phyloP scores from a whole-genome alignment of 805 yeast genomes.

The Starmera dryadoides region DNA sequence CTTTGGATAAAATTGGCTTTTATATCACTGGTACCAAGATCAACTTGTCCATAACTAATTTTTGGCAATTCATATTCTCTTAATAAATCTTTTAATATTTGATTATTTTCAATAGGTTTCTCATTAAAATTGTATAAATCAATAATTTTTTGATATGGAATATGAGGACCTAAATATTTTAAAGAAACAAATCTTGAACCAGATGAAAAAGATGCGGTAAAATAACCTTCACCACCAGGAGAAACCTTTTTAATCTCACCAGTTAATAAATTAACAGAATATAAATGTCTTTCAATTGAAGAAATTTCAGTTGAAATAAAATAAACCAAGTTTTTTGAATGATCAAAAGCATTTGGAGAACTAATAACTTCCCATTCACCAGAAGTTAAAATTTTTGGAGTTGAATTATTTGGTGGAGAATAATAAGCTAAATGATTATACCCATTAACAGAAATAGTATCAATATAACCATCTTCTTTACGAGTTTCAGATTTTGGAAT shows the following conservation, averaged over 20 bases:
- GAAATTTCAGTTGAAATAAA: conserved; percentile 71
- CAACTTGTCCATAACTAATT: conserved; percentile 43
- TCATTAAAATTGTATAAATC: conserved; percentile 36
- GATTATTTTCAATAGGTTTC: conserved; percentile 30
- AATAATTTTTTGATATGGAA: conserved; percentile 73
- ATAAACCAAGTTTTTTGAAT: conserved; percentile 38
- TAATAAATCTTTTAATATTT: conserved; percentile 31
- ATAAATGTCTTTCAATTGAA: conserved; percentile 79
- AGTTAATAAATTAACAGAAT: conserved; percentile 54
- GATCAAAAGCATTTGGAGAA: conserved; percentile 61
- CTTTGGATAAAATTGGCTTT: conserved; percentile 66
- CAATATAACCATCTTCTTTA: conserved; percentile 67
- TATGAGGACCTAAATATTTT: conserved; percentile 68
- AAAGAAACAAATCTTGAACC: conserved; percentile 70
- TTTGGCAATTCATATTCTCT: conserved; percentile 48
- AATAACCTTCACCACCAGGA: conserved; percentile 54
- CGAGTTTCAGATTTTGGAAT: conserved; percentile 46
- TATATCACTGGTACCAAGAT: conserved; percentile 32
- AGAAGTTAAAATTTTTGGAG: conserved; percentile 51
- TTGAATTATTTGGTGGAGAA: conserved; percentile 54
- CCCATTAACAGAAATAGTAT: conserved; percentile 59
- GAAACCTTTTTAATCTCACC: conserved; percentile 23
- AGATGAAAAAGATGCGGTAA: conserved; percentile 64
- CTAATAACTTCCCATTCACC: conserved; percentile 92
- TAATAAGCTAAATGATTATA: conserved; percentile 77